These are phyloP conservation scores for Mimosa bimucronata DNA, from an alignment of 306 rosid genomes.

Conservation along the genomic window DNA sequence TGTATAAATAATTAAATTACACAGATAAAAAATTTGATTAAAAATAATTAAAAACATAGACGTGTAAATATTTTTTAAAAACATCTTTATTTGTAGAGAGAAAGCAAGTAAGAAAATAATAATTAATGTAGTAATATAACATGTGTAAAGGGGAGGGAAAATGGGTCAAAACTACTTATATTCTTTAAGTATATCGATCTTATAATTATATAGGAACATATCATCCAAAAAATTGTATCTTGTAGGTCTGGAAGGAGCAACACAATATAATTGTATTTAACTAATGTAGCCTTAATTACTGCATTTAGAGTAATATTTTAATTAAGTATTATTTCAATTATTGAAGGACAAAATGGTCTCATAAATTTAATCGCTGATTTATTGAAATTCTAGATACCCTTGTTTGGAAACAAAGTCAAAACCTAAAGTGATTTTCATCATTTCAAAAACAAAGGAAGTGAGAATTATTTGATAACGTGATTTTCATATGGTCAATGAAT, in stretches of 20 bases:
- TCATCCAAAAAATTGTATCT: too few species aligned
- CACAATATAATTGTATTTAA: too few species aligned
- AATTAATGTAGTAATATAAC: too few species aligned
- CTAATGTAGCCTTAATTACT: not conserved
- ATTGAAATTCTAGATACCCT: not conserved
- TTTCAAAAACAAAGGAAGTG: not conserved
- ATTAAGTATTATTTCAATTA: not conserved
- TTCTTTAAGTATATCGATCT: too few species aligned
- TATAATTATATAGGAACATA: not conserved
- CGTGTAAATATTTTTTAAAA: too few species aligned
- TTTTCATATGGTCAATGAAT: not conserved
- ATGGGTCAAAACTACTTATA: not conserved
- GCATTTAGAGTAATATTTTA: not conserved
- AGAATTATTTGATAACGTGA: too few species aligned
- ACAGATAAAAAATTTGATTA: too few species aligned
- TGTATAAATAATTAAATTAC: too few species aligned
- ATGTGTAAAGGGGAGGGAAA: not conserved
- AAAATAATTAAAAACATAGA: too few species aligned
- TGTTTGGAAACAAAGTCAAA: not conserved
- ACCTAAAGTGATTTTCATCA: not conserved
- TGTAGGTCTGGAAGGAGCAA: not conserved
- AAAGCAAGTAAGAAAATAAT: not conserved
- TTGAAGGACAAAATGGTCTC: not conserved
- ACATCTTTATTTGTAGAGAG: too few species aligned
- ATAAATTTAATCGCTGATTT: not conserved